Evolutionary conservation across 257 asterid species (phyloP).

Genomic region (Primulina huaijiensis): DNA sequence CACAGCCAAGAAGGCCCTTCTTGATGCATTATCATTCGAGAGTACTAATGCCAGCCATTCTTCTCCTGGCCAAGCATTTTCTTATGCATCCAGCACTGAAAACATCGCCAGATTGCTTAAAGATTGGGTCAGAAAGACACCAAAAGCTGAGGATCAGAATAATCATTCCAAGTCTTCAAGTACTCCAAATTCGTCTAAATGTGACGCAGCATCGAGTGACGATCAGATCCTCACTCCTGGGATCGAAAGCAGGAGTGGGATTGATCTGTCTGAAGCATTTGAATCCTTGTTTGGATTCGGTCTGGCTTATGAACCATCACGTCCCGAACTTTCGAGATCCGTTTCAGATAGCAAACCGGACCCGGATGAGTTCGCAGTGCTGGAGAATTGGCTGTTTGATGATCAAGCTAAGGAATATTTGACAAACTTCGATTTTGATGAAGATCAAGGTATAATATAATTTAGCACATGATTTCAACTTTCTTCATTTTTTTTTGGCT

Average conservation of each 20-base stretch:
- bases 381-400: slow-evolving; percentile 76
- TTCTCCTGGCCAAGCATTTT: slow-evolving; percentile 4
- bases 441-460: slow-evolving; percentile 36
- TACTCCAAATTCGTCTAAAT: too few relatives aligned
- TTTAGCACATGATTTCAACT: slow-evolving; percentile 18
- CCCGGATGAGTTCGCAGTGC: slow-evolving; percentile 29
- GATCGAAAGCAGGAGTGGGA: slow-evolving; percentile 35
- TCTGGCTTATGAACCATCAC: slow-evolving; percentile 12
- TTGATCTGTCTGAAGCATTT: slow-evolving; percentile 44
- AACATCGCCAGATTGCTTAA: slow-evolving; percentile 74
- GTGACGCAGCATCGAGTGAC: too few relatives aligned
- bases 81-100: slow-evolving; percentile 77
- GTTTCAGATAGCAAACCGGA: slow-evolving; percentile 47
- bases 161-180: too few relatives aligned
- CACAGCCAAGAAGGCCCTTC: slow-evolving; percentile 86
- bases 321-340: slow-evolving; percentile 44
- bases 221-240: slow-evolving; percentile 20
- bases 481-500: not conserved
- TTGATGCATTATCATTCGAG: slow-evolving; percentile 50
- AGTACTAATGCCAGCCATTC: too few relatives aligned
- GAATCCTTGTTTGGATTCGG: slow-evolving; percentile 24
- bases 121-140: slow-evolving; percentile 48
- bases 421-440: slow-evolving; percentile 40
- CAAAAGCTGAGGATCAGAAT: slow-evolving; percentile 3
- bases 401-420: slow-evolving; percentile 52